Evolutionary conservation across 768 basidiomycete genomes (phyloP).

Genomic region (Glaciozyma antarctica): DNA sequence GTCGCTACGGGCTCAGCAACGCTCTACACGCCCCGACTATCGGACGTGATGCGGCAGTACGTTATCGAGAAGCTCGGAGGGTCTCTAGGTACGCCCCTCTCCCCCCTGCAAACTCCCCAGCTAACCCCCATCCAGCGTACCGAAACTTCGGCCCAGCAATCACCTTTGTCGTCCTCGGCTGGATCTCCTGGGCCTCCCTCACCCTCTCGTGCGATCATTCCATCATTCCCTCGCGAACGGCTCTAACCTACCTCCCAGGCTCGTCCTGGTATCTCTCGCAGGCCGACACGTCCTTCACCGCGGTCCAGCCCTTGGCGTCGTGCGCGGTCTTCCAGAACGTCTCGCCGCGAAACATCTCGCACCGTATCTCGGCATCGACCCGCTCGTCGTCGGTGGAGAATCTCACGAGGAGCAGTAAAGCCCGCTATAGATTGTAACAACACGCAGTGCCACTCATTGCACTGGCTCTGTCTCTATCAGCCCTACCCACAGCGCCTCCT

Average conservation of each 20-base stretch:
- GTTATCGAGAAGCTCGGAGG: not conserved
- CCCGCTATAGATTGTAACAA: not conserved
- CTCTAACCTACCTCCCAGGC: not conserved
- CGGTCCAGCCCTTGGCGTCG: not conserved
- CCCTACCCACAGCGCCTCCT: conserved; percentile 23
- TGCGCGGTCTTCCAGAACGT: not conserved
- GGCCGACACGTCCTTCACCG: not conserved
- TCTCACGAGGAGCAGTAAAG: not conserved
- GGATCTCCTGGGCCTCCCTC: not conserved
- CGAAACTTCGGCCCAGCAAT: not conserved
- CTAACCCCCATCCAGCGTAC: not conserved
- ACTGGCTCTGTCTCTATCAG: not conserved
- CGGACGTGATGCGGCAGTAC: not conserved
- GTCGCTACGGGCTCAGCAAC: not conserved
- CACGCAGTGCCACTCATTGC: not conserved
- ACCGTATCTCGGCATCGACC: not conserved
- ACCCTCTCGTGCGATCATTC: not conserved
- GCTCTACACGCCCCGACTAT: not conserved
- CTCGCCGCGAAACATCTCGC: not conserved
- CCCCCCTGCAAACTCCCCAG: not conserved
- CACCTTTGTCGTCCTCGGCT: not conserved
- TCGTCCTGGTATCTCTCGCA: not conserved
- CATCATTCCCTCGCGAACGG: not conserved
- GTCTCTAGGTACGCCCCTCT: not conserved
- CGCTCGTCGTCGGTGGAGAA: not conserved